Base-by-base conservation (phyloP, 2,329 filamentous ascomycete genomes). In the Chaetothyriales sp. region DNA sequence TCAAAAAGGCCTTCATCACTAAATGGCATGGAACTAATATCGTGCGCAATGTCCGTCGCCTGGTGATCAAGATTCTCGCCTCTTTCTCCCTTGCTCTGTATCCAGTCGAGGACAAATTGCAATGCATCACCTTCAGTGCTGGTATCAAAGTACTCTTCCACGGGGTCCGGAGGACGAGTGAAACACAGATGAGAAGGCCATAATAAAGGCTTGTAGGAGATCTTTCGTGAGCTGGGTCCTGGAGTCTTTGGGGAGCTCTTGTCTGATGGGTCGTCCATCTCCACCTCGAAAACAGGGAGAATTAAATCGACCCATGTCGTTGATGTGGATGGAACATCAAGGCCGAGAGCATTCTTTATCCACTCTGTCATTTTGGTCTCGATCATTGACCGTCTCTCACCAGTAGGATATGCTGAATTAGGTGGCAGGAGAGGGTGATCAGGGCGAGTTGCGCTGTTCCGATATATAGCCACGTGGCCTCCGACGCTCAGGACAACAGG, bases 151-250 rank as follows among this genome's bases (percentile, higher is more conserved):
- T 15, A 3, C 5, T 62, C 52, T 9, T 53, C 43, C 18, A 47
- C 51, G 12, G 57, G 50, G 44, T 49, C 45, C 44, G 61, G 52
- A 2, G 58, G 45, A 46, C 47, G 55, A 43, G 61, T 59, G 42
- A 68, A 72, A 57, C 67, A 70, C 53, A 68, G 66, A 19, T 62
- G 60, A 26, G 68, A 65, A 18, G 70, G 70, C 70, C 70, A 73
- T 48, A 70, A 59, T 49, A 71, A 65, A 20, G 66, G 65, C 56
- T 66, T 69, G 53, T 68, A 60, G 22, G 64, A 61, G 51, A 65
- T 57, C 59, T 39, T 39, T 15, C 32, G 32, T 1, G 32, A 15
- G 32, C 4, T 15, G 5, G 10, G 32, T 39, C 32, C 32, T 39
- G 32, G 32, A 15, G 10, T 39, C 32, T 39, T 39, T 39, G 32